Percentiles rank a stretch among this genome's conserved stretches.
phyloP scores from a whole-genome alignment of 2,329 filamentous ascomycete genomes.

The Pseudophaeomoniella oleicola region DNA sequence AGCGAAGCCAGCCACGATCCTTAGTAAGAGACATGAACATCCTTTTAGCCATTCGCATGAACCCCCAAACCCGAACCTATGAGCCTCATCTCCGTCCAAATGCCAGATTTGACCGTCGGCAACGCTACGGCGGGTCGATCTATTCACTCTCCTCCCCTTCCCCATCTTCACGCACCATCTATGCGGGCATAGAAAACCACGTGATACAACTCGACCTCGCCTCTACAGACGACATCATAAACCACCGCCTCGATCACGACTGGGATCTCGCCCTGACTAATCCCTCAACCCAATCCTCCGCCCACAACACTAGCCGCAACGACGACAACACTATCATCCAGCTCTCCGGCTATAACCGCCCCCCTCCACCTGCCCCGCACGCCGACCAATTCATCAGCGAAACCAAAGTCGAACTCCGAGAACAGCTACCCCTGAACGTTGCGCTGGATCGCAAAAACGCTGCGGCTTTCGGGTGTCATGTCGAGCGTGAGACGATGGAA shows the following conservation, averaged over 20 bases:
- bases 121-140: slow-evolving; percentile 26
- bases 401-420: neutral
- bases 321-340: neutral
- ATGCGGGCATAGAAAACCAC: slow-evolving; percentile 26
- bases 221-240: slow-evolving; percentile 25
- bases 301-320: too few relatives aligned
- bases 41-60: slow-evolving; percentile 21
- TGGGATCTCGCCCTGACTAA: slow-evolving; percentile 11
- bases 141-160: slow-evolving; percentile 30
- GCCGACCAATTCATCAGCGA: neutral
- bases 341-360: neutral
- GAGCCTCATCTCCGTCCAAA: slow-evolving; percentile 5
- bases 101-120: slow-evolving; percentile 3
- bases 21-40: slow-evolving; percentile 24
- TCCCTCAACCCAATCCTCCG: too few relatives aligned
- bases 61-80: slow-evolving; percentile 7
- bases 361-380: neutral
- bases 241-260: slow-evolving; percentile 19
- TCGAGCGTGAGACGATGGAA: too few relatives aligned
- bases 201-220: slow-evolving; percentile 28
- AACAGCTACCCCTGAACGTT: neutral
- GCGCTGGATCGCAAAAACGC: neutral
- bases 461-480: too few relatives aligned
- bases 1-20: neutral
- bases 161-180: slow-evolving; percentile 28